Evolutionary conservation across 164 flowering plant species (phyloP).

Genomic region (Sedum album): DNA sequence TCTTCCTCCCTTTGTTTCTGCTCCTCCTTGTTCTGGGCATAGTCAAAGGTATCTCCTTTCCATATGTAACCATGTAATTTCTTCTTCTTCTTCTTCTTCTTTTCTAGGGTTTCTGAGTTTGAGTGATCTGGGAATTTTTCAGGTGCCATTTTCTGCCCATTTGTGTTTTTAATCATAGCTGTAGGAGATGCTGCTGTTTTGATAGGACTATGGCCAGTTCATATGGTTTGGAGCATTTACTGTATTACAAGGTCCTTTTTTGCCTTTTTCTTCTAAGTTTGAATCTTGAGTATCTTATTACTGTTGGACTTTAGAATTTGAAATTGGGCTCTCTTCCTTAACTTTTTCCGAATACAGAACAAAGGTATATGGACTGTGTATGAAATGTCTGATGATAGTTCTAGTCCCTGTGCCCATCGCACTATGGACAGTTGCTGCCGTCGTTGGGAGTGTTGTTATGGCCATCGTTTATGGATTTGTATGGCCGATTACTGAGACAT

Average conservation of each 20-base stretch:
- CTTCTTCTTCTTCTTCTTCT: too few species aligned
- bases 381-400: not conserved
- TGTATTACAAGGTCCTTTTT: slow-evolving; percentile 7
- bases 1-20: not conserved
- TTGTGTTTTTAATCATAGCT: slow-evolving; percentile 15
- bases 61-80: not conserved
- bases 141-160: slow-evolving; percentile 13
- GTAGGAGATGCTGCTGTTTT: slow-evolving; percentile 12
- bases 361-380: not conserved
- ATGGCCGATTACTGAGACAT: not conserved
- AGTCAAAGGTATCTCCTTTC: not conserved
- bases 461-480: not conserved
- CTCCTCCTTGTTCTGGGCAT: not conserved
- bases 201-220: slow-evolving; percentile 14
- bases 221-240: slow-evolving; percentile 13
- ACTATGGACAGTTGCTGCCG: not conserved
- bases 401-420: not conserved
- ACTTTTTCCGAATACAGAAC: not conserved
- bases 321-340: too few species aligned
- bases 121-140: not conserved
- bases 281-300: not conserved
- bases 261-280: not conserved
- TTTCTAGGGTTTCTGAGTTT: not conserved
- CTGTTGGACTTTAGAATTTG: not conserved
- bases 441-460: not conserved